Evolutionary conservation across 2,329 filamentous ascomycete genomes (phyloP), one percentile per base, ranked within the genome.

Genomic region (Exophiala sp.): DNA sequence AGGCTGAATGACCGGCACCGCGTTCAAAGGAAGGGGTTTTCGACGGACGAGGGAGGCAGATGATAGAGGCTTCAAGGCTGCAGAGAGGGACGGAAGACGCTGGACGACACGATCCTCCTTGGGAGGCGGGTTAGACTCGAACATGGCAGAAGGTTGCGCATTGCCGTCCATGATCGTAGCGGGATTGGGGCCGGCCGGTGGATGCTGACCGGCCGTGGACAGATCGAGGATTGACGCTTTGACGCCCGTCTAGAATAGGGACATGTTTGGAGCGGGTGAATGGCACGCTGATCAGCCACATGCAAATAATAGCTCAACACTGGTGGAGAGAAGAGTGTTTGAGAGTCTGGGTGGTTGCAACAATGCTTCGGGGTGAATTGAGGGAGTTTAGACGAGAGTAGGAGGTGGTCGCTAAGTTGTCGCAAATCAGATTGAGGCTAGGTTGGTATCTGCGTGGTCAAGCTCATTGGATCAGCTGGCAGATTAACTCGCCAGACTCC

Each of bases 11-110:
- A 46, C 39, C 37, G 55, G 47, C 5, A 39, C 44, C 55, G 69
- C 68, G 66, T 71, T 71, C 52, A 69, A 65, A 54, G 77, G 77
- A 55, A 80, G 65, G 60, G 77, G 76, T 64, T 79, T 79, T 58
- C 76, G 70, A 59, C 72, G 72, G 52, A 78, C 68, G 53, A 70
- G 68, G 58, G 68, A 66, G 45, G 22, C 30, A 13, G 52, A 39
- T 2, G 57, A 57, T 45, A 57, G 52, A 16, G 51, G 54, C 30
- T 54, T 57, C 42, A 57, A 43, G 18, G 54, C 45, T 23, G 44
- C 46, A 18, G 54, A 44, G 34, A 54, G 48, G n/a, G 51, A 57
- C 24, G 54, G 45, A 22, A 52, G 45, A 45, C 54, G 54, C 37
- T 50, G 52, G 13, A 55, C 43, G 44, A 48, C 22, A 42, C 51